A percentile compares a stretch with the other conserved stretches of the same genome.
phyloP scores from a whole-genome alignment of 495 filamentous ascomycete genomes.

The Neurospora sp. region DNA sequence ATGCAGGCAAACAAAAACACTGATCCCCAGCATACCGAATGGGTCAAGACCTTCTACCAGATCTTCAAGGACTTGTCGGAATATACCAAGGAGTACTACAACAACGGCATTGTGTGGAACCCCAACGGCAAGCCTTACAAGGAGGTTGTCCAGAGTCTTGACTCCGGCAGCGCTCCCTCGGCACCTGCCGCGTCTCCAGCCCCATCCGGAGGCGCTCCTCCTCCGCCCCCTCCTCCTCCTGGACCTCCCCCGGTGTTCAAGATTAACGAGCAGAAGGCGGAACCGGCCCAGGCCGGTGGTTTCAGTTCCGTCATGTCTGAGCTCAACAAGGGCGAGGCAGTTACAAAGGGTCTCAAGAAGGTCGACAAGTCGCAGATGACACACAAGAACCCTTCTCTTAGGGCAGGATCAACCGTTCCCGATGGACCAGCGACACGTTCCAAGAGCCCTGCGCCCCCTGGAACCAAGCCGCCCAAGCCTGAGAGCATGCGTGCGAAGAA shows the following conservation, averaged over 20 bases:
- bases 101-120: conserved; percentile 80
- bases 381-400: conserved; percentile 93
- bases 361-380: conserved; percentile 94
- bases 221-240: conserved; percentile 73
- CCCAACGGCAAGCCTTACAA: conserved; percentile 63
- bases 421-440: conserved; percentile 46
- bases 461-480: conserved; percentile 79
- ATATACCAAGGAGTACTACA: conserved; percentile 74
- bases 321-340: conserved; percentile 74
- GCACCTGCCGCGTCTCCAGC: conserved; percentile 22
- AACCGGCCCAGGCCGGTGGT: conserved; percentile 34
- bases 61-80: conserved; percentile 70
- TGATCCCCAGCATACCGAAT: conserved; percentile 70
- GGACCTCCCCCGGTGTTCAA: conserved; percentile 44
- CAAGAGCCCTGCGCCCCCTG: conserved; percentile 77
- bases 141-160: conserved; percentile 49
- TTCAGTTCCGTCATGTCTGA: conserved; percentile 82
- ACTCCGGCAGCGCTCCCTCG: conserved; percentile 21
- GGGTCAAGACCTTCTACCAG: conserved; percentile 78
- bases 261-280: conserved; percentile 32
- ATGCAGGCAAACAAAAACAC: conserved; percentile 73
- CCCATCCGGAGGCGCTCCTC: conserved; percentile 37
- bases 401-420: conserved; percentile 60
- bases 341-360: conserved; percentile 82
- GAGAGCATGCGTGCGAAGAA: conserved; percentile 90